These are phyloP conservation scores for Pyracantha coccinea DNA, from an alignment of 331 rosid genomes.

Conservation along the genomic window DNA sequence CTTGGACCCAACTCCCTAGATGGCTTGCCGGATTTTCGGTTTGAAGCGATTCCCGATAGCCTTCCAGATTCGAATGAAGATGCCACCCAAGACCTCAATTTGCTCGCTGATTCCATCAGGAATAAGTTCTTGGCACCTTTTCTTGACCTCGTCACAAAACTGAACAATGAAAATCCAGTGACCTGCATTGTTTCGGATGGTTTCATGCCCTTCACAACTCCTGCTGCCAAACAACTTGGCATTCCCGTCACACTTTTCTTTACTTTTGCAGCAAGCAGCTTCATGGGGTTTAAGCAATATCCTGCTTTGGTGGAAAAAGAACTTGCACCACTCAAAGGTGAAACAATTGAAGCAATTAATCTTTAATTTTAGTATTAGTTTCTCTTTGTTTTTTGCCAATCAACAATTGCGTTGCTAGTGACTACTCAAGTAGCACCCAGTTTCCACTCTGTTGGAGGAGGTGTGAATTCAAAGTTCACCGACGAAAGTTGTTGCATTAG, in stretches of 20 bases:
- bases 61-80: not conserved
- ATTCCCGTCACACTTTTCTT: not conserved
- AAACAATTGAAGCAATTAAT: not conserved
- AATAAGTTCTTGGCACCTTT: slow-evolving; percentile 1
- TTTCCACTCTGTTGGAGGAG: too few species aligned
- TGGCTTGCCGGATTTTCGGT: slow-evolving; percentile 7
- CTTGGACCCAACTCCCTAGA: not conserved
- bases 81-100: not conserved
- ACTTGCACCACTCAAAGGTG: slow-evolving; percentile 14
- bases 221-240: not conserved
- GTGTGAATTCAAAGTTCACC: too few species aligned
- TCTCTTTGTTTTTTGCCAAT: too few species aligned
- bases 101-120: not conserved
- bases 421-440: too few species aligned
- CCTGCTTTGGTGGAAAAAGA: slow-evolving; percentile 3
- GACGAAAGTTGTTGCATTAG: too few species aligned
- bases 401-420: too few species aligned
- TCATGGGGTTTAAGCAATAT: not conserved
- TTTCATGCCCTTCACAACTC: not conserved
- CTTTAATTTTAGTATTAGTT: not conserved
- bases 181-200: not conserved
- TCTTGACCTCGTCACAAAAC: not conserved
- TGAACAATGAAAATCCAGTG: not conserved
- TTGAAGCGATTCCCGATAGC: slow-evolving; percentile 18
- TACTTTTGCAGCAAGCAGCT: slow-evolving; percentile 7